Conservation (phyloP, 495 filamentous ascomycete genomes). For the Penicillium coffeae region DNA sequence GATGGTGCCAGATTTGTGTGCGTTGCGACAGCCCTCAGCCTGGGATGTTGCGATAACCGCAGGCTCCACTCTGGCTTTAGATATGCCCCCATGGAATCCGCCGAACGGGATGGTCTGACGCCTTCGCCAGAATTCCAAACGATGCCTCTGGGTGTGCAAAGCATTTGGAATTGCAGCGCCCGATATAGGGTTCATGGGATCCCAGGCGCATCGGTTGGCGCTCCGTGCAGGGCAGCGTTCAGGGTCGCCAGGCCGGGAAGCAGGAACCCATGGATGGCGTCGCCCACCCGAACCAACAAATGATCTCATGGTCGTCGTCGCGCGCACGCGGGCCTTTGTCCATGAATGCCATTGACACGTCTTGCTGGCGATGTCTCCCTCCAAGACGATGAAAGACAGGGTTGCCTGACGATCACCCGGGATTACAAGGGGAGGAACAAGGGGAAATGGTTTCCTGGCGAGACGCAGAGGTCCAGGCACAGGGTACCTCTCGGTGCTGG, state of each 20-base stretch:
- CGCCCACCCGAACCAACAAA: too few species aligned
- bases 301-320: background rate
- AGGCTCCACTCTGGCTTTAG: slow-evolving; percentile 21
- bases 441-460: slow-evolving; percentile 18
- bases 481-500: slow-evolving; percentile 3
- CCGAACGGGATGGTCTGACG: too few species aligned
- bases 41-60: slow-evolving; percentile 24
- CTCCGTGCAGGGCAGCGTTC: slow-evolving; percentile 18
- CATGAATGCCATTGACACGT: background rate
- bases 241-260: slow-evolving; percentile 5
- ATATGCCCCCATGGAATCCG: too few species aligned
- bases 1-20: background rate
- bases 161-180: too few species aligned
- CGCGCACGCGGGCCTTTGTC: too few species aligned
- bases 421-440: slow-evolving; percentile 14
- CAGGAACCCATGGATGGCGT: slow-evolving; percentile 14
- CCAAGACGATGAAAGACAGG: too few species aligned
- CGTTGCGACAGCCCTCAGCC: background rate
- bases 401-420: slow-evolving; percentile 34
- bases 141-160: too few species aligned
- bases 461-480: background rate
- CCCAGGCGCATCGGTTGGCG: slow-evolving; percentile 1
- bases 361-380: background rate
- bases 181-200: background rate
- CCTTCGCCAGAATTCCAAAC: too few species aligned